Base-by-base conservation (phyloP, 208 protist species). In the Trypanosoma congolense region DNA sequence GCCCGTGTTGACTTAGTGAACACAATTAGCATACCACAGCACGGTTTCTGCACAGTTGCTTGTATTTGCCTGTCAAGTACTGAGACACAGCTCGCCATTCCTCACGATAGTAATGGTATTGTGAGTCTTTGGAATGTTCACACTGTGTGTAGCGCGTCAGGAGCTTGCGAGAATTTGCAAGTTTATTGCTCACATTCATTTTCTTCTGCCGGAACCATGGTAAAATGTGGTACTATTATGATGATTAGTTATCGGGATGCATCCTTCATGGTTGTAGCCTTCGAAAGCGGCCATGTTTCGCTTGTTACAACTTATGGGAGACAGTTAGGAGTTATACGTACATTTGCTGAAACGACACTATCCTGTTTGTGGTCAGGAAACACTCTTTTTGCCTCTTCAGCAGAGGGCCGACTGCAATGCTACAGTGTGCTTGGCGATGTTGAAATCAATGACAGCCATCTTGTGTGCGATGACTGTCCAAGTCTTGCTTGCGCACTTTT, bases 201-300 rank as follows among this genome's bases (percentile, higher is more conserved):
- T 46, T 75, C 73, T 28, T 61, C 65, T 1, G 14, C 38, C 36
- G 68, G 69, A 47, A 53, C 43, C 16, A 49, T 28, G n/a, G 70
- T 84, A 31, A 87, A 93, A 48, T 75, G 75, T 29, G 85, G 85
- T n/a, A 75, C 45, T 0, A 82, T 90, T n/a, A 90, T 93, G 85
- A 69, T 72, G 24, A 61, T 89, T 24, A 56, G 55, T n/a, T 72
- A 78, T 44, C 67, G 71, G 42, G 62, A 73, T 16, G 51, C 70
- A 24, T 21, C 31, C 8, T 16, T 44, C 30, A 18, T 75, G 19
- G 31, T 35, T 45, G 48, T 74, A n/a, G 57, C 64, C 4, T 87
- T 93, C 62, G 85, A 93, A 54, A 93, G 85, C 48, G 85, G 85
- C 0, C 81, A 93, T 56, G 52, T 92, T 14, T 50, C 73, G 2